A percentile compares a stretch with the other conserved stretches of the same genome.
Conservation (phyloP, 1,139 yeast genomes). For the Candida tunisiensis region DNA sequence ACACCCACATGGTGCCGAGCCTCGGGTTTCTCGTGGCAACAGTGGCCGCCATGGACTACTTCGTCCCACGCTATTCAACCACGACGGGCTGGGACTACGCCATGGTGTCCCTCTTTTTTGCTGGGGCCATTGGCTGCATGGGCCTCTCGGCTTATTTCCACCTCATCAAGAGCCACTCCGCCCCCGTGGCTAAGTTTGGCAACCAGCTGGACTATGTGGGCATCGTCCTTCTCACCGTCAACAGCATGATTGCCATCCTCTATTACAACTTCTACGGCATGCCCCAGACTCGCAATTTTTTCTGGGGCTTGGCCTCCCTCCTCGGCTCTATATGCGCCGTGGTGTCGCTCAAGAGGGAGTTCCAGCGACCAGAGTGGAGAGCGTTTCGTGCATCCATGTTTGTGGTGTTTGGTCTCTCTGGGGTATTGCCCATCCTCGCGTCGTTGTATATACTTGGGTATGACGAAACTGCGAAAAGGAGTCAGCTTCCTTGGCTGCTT, state of each 20-base stretch:
- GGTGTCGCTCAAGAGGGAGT: slow-evolving; percentile 47
- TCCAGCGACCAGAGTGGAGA: slow-evolving; percentile 55
- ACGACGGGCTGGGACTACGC: slow-evolving; percentile 28
- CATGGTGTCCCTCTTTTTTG: slow-evolving; percentile 20
- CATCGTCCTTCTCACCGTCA: slow-evolving; percentile 56
- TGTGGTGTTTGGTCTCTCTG: slow-evolving; percentile 66
- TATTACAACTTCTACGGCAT: slow-evolving; percentile 49
- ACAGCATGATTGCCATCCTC: slow-evolving; percentile 58
- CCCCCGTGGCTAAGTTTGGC: slow-evolving; percentile 40
- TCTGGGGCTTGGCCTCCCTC: slow-evolving; percentile 30
- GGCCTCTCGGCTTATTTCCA: slow-evolving; percentile 67
- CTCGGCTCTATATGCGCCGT: slow-evolving; percentile 49
- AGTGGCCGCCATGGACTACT: slow-evolving; percentile 7
- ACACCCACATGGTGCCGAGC: slow-evolving; percentile 66
- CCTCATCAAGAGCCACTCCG: slow-evolving; percentile 61
- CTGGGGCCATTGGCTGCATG: slow-evolving; percentile 42
- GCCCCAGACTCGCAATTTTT: slow-evolving; percentile 24
- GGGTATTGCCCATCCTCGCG: slow-evolving; percentile 47
- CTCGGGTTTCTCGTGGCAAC: slow-evolving; percentile 19
- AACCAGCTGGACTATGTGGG: slow-evolving; percentile 82
- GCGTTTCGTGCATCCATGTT: slow-evolving; percentile 67
- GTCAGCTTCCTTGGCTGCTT: slow-evolving; percentile 44
- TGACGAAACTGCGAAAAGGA: slow-evolving; percentile 30
- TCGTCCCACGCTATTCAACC: slow-evolving; percentile 26
- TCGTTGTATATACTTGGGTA: slow-evolving; percentile 32